These are phyloP conservation scores for Metschnikowia arizonensis DNA, from an alignment of 805 yeast species.

Conservation along the genomic window DNA sequence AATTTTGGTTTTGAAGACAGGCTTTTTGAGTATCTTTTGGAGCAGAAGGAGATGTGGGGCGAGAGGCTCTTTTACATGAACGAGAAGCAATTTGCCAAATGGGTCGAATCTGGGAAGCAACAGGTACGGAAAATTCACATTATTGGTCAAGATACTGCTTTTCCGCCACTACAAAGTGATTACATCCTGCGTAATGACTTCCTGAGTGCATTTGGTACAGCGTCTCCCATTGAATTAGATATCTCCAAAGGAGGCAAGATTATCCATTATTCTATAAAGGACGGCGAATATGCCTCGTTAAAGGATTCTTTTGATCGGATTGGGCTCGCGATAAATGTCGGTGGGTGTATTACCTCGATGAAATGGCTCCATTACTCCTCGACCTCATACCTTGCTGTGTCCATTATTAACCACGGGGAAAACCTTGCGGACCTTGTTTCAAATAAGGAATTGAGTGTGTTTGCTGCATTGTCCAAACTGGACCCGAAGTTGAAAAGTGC, in stretches of 20 bases:
- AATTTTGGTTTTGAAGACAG: constrained; percentile 48
- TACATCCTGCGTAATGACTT: constrained; percentile 19
- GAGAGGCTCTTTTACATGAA: constrained; percentile 42
- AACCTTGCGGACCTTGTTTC: constrained; percentile 22
- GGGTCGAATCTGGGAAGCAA: constrained; percentile 16
- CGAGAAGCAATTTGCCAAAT: constrained; percentile 23
- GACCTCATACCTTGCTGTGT: constrained; percentile 44
- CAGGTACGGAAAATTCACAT: constrained; percentile 12
- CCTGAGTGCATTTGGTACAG: constrained; percentile 20
- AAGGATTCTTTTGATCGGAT: constrained; percentile 22
- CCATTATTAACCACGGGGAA: constrained; percentile 36
- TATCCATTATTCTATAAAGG: constrained; percentile 4
- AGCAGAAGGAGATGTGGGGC: constrained; percentile 50
- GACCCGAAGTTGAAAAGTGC: constrained; percentile 27
- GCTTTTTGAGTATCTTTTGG: constrained; percentile 39
- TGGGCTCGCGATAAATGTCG: constrained; percentile 45
- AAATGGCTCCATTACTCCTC: constrained; percentile 44
- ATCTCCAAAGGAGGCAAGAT: constrained; percentile 13
- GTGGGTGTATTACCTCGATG: constrained; percentile 49
- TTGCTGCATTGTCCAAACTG: constrained; percentile 15
- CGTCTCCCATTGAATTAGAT: constrained; percentile 14
- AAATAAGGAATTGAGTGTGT: constrained; percentile 30
- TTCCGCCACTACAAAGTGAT: constrained; percentile 11
- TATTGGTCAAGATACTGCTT: constrained; percentile 4
- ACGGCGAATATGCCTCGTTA: constrained; percentile 10